These are phyloP conservation scores for Neospora caninum DNA, from an alignment of 169 alveolate genomes.

Conservation along the genomic window DNA sequence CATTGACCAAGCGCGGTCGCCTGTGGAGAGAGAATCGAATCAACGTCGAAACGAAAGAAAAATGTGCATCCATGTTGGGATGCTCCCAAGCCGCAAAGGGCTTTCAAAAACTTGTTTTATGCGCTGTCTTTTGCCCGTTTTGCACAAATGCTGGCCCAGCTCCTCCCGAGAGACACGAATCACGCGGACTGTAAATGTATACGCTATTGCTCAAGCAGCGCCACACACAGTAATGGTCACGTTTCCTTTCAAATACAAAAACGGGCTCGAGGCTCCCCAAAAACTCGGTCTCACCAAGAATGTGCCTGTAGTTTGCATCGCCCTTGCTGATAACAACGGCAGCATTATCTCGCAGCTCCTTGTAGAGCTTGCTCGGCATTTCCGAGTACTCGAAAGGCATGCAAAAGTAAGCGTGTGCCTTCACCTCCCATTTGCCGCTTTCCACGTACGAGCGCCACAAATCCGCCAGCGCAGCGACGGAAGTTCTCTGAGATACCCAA, in stretches of 20 bases:
- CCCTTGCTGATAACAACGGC: conserved; percentile 25
- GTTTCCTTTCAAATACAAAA: too few relatives aligned
- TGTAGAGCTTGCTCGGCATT: conserved; percentile 23
- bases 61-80: background rate
- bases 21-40: too few relatives aligned
- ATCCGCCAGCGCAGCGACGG: background rate
- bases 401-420: background rate
- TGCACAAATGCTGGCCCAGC: too few relatives aligned
- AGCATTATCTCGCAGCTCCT: conserved; percentile 2
- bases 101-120: too few relatives aligned
- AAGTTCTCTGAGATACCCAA: background rate
- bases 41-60: background rate
- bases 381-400: conserved; percentile 47
- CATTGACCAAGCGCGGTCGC: conserved; percentile 8
- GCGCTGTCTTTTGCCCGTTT: too few relatives aligned
- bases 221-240: too few relatives aligned
- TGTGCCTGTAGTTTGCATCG: conserved; percentile 27
- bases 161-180: too few relatives aligned
- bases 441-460: conserved; percentile 32
- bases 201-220: too few relatives aligned
- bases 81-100: too few relatives aligned
- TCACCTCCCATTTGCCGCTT: conserved; percentile 10
- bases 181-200: too few relatives aligned
- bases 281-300: background rate
- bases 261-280: too few relatives aligned